Evolutionary conservation across 1,284 basidiomycete species (phyloP), one percentile per base, ranked within the genome.

Genomic region (Fistulina hepatica): DNA sequence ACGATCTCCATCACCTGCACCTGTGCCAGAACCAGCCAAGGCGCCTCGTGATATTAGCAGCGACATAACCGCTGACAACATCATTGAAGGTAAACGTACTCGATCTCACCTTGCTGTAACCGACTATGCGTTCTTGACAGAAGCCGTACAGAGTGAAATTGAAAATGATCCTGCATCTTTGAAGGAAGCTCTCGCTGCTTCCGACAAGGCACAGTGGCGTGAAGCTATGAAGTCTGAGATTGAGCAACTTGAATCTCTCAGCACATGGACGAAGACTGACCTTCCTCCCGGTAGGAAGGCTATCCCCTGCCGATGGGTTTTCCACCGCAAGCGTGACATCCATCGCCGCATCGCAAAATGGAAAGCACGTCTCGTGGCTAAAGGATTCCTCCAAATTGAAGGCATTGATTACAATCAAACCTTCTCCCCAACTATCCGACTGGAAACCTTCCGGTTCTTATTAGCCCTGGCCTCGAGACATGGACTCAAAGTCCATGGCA

Each of bases 341-440:
- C 30, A 44, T 15, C 37, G 54, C 8, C 51, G 53, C 6, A 19
- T 57, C 20, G 37, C 42, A 15, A 52, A 54, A 30, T 48, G 53
- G 44, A 65, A 64, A 39, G 61, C 54, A 2, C 37, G 60, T 4
- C 50, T 64, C 2, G 59, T 62, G 1, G 61, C 56, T 0, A 6
- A 42, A 6, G 44, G 43, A 9, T 42, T 39, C 19, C 31, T 25
- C 6, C 43, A 45, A 19, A 37, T 45, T 4, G 45, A 50, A 8
- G 61, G 64, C 2, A 36, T 62, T 16, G 58, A 67, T 45, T 65
- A 51, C 40, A 45, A 48, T 10, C 40, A 58, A 21, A 58, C 53
- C 2, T 57, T 47, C 34, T 45, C 58, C 0, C 58, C 58, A 0
- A 48, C 53, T 0, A 50, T 49, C 12, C 42, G 49, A 6, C 43